Evolutionary conservation across 352 stramenopile genomes (phyloP).

Genomic region (Phytophthora megakarya): DNA sequence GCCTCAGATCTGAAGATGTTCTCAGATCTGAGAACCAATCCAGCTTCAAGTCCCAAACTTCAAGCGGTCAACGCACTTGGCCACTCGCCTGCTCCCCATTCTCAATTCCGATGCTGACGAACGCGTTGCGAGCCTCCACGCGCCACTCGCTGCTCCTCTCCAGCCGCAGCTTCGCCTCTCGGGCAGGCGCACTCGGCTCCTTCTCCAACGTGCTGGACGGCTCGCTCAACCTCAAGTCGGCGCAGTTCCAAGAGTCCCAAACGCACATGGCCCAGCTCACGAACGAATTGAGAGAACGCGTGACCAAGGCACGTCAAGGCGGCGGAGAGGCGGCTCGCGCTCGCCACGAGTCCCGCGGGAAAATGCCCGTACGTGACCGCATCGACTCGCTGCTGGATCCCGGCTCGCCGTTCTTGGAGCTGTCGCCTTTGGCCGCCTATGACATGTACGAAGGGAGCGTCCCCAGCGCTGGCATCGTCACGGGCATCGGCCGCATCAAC

Average conservation of each 20-base stretch:
- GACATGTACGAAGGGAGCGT: slow-evolving; percentile 88
- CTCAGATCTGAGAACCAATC: slow-evolving; percentile 7
- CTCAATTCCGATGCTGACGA: slow-evolving; percentile 18
- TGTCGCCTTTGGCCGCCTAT: slow-evolving; percentile 90
- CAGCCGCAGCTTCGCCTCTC: slow-evolving; percentile 41
- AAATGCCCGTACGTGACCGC: slow-evolving; percentile 90
- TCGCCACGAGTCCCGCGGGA: slow-evolving; percentile 79
- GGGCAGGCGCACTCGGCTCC: slow-evolving; percentile 40
- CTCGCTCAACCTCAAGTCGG: slow-evolving; percentile 62
- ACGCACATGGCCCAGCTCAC: slow-evolving; percentile 66
- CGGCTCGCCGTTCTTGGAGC: slow-evolving; percentile 96
- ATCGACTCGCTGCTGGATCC: slow-evolving; percentile 95
- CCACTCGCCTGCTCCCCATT: neutral
- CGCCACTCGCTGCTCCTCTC: slow-evolving; percentile 1
- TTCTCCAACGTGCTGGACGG: slow-evolving; percentile 69
- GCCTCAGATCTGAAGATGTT: neutral
- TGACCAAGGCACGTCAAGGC: slow-evolving; percentile 57
- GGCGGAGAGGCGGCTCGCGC: slow-evolving; percentile 67
- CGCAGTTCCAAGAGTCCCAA: slow-evolving; percentile 60
- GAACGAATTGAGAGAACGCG: slow-evolving; percentile 43
- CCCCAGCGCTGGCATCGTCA: slow-evolving; percentile 89
- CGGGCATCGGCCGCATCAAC: slow-evolving; percentile 86
- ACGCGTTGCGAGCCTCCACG: slow-evolving; percentile 1
- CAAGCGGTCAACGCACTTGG: neutral
- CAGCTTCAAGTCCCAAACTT: slow-evolving; percentile 16